These are phyloP conservation scores for Aspergillus diversus DNA, from an alignment of 495 filamentous ascomycete genomes.

Conservation along the genomic window DNA sequence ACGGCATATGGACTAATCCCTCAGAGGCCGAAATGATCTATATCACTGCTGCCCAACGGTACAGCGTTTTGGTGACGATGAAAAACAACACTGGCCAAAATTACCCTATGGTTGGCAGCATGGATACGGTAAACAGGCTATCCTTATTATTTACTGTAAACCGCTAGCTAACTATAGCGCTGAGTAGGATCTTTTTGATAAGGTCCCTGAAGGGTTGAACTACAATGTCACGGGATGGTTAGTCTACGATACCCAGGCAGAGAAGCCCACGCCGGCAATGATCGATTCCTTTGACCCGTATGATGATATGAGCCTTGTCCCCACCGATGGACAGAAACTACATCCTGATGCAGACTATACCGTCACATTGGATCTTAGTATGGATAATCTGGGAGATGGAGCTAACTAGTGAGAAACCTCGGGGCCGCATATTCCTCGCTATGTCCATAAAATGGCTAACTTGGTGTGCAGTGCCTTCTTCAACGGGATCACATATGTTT, in stretches of 20 bases:
- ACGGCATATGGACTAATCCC: constrained; percentile 64
- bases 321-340: constrained; percentile 61
- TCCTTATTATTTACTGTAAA: not conserved
- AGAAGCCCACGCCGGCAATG: constrained; percentile 54
- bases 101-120: constrained; percentile 52
- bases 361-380: constrained; percentile 66
- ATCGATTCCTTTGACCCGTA: constrained; percentile 63
- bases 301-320: constrained; percentile 70
- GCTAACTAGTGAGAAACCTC: constrained; percentile 65
- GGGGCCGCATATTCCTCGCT: not conserved
- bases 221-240: constrained; percentile 79
- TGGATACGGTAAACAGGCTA: constrained; percentile 48
- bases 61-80: constrained; percentile 62
- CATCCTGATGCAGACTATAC: constrained; percentile 60
- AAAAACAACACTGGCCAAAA: constrained; percentile 45
- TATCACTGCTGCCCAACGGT: constrained; percentile 66
- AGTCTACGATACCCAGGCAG: constrained; percentile 60
- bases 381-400: constrained; percentile 74
- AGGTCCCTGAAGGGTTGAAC: constrained; percentile 63
- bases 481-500: constrained; percentile 64
- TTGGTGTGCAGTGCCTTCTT: constrained; percentile 6
- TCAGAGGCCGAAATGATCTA: constrained; percentile 56
- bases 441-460: not conserved
- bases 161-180: not conserved
- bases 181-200: constrained; percentile 70